Evolutionary conservation across 2,329 filamentous ascomycete species (phyloP).

Genomic region (Hymenoscyphus infarciens): DNA sequence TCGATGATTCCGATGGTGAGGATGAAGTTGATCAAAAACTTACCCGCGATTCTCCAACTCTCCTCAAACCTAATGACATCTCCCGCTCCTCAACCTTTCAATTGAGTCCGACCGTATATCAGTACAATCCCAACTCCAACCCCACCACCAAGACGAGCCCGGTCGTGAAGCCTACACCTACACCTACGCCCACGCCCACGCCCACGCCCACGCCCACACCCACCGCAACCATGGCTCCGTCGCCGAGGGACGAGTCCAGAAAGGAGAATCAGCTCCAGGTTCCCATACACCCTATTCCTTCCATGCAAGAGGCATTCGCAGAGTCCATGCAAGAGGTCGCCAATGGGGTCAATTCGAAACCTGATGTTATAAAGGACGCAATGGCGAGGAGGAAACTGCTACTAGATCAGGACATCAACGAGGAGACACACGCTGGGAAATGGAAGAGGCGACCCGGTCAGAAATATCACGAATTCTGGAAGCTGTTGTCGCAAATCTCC

Average conservation of each 20-base stretch:
- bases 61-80: slow-evolving; percentile 22
- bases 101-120: not conserved
- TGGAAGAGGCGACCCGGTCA: slow-evolving; percentile 77
- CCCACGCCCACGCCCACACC: not conserved
- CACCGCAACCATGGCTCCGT: slow-evolving; percentile 4
- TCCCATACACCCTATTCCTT: slow-evolving; percentile 66
- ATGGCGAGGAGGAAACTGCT: slow-evolving; percentile 62
- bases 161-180: not conserved
- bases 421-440: slow-evolving; percentile 65
- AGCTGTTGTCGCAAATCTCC: slow-evolving; percentile 86
- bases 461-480: slow-evolving; percentile 81
- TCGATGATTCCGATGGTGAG: slow-evolving; percentile 16
- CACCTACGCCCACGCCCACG: not conserved
- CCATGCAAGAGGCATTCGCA: slow-evolving; percentile 78
- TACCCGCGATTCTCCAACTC: slow-evolving; percentile 18
- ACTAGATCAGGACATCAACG: slow-evolving; percentile 64
- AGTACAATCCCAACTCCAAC: not conserved
- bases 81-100: slow-evolving; percentile 4
- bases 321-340: slow-evolving; percentile 75
- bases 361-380: slow-evolving; percentile 52
- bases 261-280: slow-evolving; percentile 24
- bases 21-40: slow-evolving; percentile 12
- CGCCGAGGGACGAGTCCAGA: slow-evolving; percentile 4
- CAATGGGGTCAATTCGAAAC: slow-evolving; percentile 48
- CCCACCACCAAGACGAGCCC: not conserved